Evolutionary conservation across 1,139 yeast genomes (phyloP).

Genomic region (Tardiomyces blankii): DNA sequence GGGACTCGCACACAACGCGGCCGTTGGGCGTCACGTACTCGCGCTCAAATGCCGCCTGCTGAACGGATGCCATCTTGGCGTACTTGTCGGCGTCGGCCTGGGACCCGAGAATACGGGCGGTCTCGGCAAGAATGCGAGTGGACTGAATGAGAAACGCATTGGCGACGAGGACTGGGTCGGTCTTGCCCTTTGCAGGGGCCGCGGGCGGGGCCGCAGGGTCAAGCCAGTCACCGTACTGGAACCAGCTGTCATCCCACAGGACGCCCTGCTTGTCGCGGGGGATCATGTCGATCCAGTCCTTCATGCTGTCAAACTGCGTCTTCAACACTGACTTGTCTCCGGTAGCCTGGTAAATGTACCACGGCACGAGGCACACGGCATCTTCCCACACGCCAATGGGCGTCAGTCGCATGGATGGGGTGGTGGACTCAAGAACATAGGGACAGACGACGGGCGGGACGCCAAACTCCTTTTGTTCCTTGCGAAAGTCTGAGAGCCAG

Average conservation of each 20-base stretch:
- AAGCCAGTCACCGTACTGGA: slow-evolving; percentile 15
- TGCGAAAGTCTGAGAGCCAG: slow-evolving; percentile 9
- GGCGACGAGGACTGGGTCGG: slow-evolving; percentile 10
- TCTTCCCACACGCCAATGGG: slow-evolving; percentile 14
- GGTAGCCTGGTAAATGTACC: slow-evolving; percentile 7
- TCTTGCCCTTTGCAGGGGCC: slow-evolving; percentile 11
- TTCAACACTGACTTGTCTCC: slow-evolving; percentile 8
- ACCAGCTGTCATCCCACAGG: slow-evolving; percentile 1
- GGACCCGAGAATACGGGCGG: too few species aligned
- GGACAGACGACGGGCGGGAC: slow-evolving; percentile 13
- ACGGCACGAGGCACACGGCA: slow-evolving; percentile 12
- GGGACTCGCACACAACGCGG: slow-evolving; percentile 10
- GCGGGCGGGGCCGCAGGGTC: slow-evolving; percentile 17
- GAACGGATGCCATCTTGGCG: slow-evolving; percentile 7
- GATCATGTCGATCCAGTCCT: slow-evolving; percentile 8
- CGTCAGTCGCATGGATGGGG: slow-evolving; percentile 5
- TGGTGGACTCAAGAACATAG: slow-evolving; percentile 7
- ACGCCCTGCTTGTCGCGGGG: background rate
- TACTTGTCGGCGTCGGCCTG: too few species aligned
- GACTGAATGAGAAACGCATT: too few species aligned
- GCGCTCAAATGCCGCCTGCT: slow-evolving; percentile 8
- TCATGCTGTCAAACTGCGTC: slow-evolving; percentile 11
- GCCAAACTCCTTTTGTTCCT: slow-evolving; percentile 10
- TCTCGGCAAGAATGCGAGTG: too few species aligned
- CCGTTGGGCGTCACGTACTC: slow-evolving; percentile 10